Evolutionary conservation across 805 yeast genomes (phyloP), one percentile per base, ranked within the genome.

Genomic region (Starmerella powellii): DNA sequence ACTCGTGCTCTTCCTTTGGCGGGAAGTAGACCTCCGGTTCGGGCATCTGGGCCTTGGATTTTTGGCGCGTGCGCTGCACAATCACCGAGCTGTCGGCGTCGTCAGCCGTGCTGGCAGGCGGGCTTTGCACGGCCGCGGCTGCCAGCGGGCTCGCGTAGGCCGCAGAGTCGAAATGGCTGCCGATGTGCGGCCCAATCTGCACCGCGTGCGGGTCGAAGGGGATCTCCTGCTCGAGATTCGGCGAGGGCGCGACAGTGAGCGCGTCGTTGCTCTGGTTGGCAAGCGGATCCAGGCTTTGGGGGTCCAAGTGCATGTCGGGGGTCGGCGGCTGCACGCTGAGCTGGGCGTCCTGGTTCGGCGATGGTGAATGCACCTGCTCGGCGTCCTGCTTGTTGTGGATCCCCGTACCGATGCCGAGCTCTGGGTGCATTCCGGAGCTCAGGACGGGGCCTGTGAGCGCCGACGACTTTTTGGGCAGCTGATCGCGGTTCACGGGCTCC

Each of bases 131-230:
- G 26, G 6, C 26, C 10, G 26, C 26, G 8, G 1, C n/a, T 12
- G n/a, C 32, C 8, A 24, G 36, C 2, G 17, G 26, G 40, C 41
- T 31, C 13, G 29, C 20, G 32, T 39, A 44, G 12, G 41, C 35
- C 13, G 39, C 16, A 12, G 35, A 24, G 28, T 46, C 50, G 29
- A 46, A 37, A 24, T 46, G 50, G 41, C 50, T 46, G 17, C 50
- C 50, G 34, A 41, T 47, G 27, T 47, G 51, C 13, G 20, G 38
- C 6, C 46, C 46, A 19, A 44, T 44, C 12, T 27, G 30, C 6
- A 41, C 40, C 2, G 49, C 40, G 6, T 28, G 31, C 3, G 55
- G 52, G 30, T 52, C 50, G 41, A 54, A 54, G 3, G 57, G 56
- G 5, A 52, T 48, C 24, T 54, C 51, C 16, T 44, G 51, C 10